Evolutionary conservation across 768 basidiomycete genomes (phyloP), one percentile per base, ranked within the genome.

Genomic region (Mycena maculata): DNA sequence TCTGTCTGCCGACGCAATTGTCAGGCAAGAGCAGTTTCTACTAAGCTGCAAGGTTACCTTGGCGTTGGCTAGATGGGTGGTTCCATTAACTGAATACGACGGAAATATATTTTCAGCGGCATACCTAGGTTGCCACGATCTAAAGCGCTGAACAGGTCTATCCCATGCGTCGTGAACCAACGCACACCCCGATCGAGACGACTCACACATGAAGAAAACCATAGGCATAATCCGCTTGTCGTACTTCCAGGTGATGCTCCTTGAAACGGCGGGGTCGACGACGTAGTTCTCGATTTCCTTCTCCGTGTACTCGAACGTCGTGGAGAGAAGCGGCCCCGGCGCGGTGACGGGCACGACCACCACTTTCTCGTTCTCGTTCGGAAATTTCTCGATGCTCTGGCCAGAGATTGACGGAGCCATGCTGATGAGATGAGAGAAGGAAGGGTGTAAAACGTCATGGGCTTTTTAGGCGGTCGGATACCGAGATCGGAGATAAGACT

Each of bases 161-260:
- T 39, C 25, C 7, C 22, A 7, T 15, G 1, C 16, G 28, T 2
- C 20, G 23, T 42, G 18, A 27, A 45, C 2, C 27, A 25, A 45
- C 5, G 11, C 20, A 23, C 16, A n/a, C 11, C 15, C 18, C 25
- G 8, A 13, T 20, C 6, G 6, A 30, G 13, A 28, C 20, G 18
- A 45, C 56, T 16, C 56, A 57, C 56, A 57, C 56, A 57, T 57
- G 27, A 30, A 57, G 42, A 57, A 57, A 22, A 42, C n/a, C 56
- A 45, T 45, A 12, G 56, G 56, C n/a, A 57, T 11, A 16, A 57
- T 31, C 5, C 42, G 56, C 28, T 31, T 12, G 56, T 57, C 42
- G 22, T 57, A 57, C 42, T 57, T 57, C 13, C 56, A n/a, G 56
- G 41, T 31, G 18, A 57, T 57, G 31, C 0, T 45, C 28, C 56